Evolutionary conservation across 768 basidiomycete genomes (phyloP).

Genomic region (Ephemerocybe angulata): DNA sequence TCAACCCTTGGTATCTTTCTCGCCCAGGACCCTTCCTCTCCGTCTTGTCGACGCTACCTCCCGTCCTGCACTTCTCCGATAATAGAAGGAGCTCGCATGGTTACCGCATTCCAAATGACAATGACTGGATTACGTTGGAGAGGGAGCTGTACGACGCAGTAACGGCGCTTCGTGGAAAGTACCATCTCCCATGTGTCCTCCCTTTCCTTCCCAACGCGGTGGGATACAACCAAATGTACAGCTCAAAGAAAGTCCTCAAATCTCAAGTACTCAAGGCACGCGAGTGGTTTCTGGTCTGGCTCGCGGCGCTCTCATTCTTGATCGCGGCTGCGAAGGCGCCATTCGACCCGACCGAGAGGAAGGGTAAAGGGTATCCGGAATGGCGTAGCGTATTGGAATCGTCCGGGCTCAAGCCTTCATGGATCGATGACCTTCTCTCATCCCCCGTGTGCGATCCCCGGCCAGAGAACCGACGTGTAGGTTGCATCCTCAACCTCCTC

Average conservation of each 20-base stretch:
- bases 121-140: background rate
- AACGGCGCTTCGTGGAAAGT: background rate
- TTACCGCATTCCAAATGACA: background rate
- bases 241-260: background rate
- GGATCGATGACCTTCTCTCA: background rate
- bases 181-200: background rate
- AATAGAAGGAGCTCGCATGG: background rate
- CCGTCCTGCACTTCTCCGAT: background rate
- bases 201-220: background rate
- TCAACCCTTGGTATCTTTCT: background rate
- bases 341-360: background rate
- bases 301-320: background rate
- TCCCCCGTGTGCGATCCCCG: background rate
- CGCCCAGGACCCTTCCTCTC: background rate
- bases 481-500: background rate
- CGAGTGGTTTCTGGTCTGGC: conserved; percentile 2
- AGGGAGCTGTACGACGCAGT: background rate
- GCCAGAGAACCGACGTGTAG: background rate
- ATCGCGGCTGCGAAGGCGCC: background rate
- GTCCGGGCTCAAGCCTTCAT: background rate
- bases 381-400: background rate
- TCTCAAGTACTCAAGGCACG: background rate
- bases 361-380: background rate
- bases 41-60: background rate
- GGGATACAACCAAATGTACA: background rate